A percentile compares a stretch with the other conserved stretches of the same genome.
phyloP scores from a whole-genome alignment of 257 asterid genomes.

The Vinca minor region DNA sequence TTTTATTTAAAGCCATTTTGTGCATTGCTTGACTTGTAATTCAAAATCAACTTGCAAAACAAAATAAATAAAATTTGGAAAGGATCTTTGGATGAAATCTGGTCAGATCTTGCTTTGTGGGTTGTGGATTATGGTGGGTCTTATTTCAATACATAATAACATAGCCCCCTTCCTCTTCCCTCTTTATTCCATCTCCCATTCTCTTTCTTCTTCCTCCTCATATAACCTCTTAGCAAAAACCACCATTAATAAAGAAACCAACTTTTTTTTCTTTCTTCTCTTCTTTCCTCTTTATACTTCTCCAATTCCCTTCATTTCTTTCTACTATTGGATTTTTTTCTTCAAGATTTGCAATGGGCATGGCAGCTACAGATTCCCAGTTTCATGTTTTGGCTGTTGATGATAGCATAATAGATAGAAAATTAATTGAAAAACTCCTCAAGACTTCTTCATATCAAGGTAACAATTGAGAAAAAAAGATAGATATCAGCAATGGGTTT shows the following conservation, averaged over 20 bases:
- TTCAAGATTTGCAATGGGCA: constrained; percentile 30
- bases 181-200: too few relatives aligned
- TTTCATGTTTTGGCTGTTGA: constrained; percentile 50
- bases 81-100: constrained; percentile 39
- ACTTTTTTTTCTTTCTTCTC: constrained; percentile 10
- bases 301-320: constrained; percentile 8
- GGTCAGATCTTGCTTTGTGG: constrained; percentile 85
- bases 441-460: constrained; percentile 43
- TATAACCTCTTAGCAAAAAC: too few relatives aligned
- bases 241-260: background rate
- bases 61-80: constrained; percentile 40
- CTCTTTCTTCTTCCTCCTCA: too few relatives aligned
- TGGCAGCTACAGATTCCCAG: constrained; percentile 32
- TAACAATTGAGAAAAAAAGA: constrained; percentile 3
- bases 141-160: constrained; percentile 32
- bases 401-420: constrained; percentile 39
- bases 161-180: too few relatives aligned
- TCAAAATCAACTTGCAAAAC: too few relatives aligned
- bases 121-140: constrained; percentile 65
- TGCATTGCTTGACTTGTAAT: constrained; percentile 65
- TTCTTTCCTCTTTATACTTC: too few relatives aligned
- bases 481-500: background rate
- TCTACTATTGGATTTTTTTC: background rate
- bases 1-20: too few relatives aligned
- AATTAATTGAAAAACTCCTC: constrained; percentile 42